Conservation (phyloP, 139 green algal species). For the Coccomyxa sp. region DNA sequence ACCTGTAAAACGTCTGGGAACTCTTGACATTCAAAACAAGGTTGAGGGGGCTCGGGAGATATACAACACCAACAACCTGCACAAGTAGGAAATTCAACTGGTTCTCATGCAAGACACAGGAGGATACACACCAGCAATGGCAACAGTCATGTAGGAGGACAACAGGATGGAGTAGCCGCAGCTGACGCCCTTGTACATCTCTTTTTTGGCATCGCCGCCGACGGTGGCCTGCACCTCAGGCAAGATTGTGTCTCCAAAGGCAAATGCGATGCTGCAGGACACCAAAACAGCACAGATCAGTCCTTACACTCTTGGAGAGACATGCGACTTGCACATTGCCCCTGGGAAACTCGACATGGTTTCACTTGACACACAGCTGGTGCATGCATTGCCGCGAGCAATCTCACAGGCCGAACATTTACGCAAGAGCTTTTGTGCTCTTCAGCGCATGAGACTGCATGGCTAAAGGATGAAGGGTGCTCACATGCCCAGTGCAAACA, state of each 20-base stretch:
- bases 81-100: too few relatives aligned
- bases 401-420: too few relatives aligned
- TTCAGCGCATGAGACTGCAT: not conserved
- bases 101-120: too few relatives aligned
- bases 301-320: not conserved
- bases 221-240: slow-evolving; percentile 29
- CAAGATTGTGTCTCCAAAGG: slow-evolving; percentile 40
- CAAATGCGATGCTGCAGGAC: slow-evolving; percentile 30
- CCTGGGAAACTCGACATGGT: too few relatives aligned
- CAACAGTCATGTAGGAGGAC: slow-evolving; percentile 4
- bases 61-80: too few relatives aligned
- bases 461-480: not conserved
- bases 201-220: not conserved
- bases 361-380: too few relatives aligned
- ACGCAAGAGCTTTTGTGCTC: too few relatives aligned
- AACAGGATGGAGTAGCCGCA: not conserved
- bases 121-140: slow-evolving; percentile 19
- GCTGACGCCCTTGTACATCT: not conserved
- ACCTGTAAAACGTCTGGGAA: too few relatives aligned
- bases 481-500: slow-evolving; percentile 20
- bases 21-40: too few relatives aligned
- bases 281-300: not conserved
- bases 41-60: too few relatives aligned
- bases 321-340: not conserved
- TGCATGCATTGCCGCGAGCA: too few relatives aligned